Base-by-base conservation (phyloP, 1,284 basidiomycete genomes). In the Rhodotorula sp. region DNA sequence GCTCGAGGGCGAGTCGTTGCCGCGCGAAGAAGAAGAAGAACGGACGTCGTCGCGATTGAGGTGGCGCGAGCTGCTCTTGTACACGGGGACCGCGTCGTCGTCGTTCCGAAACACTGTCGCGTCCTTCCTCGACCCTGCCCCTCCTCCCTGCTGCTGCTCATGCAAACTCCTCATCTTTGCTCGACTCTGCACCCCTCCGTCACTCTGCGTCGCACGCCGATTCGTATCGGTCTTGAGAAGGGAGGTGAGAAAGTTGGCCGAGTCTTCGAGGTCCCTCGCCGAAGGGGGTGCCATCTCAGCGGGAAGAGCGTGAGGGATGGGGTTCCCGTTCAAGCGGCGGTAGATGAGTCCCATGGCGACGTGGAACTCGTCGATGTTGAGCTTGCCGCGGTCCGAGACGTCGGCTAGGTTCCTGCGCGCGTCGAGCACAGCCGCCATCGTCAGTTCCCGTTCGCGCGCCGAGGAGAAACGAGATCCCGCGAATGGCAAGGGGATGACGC, bases 341-440 rank as follows among this genome's bases (percentile, higher is more conserved):
- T 95, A 98, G 79, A 99, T 97, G 66, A 99, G 84, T 69, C 92
- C 94, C 95, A 99, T 99, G 1, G 95, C 96, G 65, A 98, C 91
- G 79, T 99, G 94, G 81, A 99, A 99, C 80, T 99, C 95, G 32
- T 92, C 90, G 55, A 95, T 84, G 79, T 97, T 98, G 67, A 97
- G 86, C 81, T 93, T 94, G 44, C 94, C 94, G 48, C 92, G 88
- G 81, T 96, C 92, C 76, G 93, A 90, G 52, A 86, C 85, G 81
- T 97, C 94, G 34, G 92, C 90, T 15, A 96, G 85, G 39, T 88
- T 89, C 92, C 92, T 94, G 76, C 22, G 52, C 24, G 8, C 8
- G 49, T n/a, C 63, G 22, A 32, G 51, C 51, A 24, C 70, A 22
- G 52, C 11, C 4, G 5, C 39, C 39, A 44, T 13, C 39, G 46